phyloP scores from a whole-genome alignment of 2,329 filamentous ascomycete species.

The Saccharata proteae region DNA sequence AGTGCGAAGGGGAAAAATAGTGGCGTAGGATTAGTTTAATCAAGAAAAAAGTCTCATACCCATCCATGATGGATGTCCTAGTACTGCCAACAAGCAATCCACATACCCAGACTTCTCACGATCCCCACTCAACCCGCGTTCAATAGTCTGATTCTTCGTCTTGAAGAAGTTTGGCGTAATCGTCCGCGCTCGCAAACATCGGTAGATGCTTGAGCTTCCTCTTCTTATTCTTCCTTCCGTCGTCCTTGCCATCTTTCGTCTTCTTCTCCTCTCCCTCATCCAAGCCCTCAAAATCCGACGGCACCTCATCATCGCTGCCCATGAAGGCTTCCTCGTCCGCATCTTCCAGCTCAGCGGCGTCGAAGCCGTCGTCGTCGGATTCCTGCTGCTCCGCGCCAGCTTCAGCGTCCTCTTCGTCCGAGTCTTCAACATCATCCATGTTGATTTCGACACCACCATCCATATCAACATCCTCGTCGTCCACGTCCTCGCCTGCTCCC shows the following conservation, averaged over 20 bases:
- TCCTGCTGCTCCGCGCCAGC: conserved; percentile 26
- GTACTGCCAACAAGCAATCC: too few relatives aligned
- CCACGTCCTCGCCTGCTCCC: conserved; percentile 34
- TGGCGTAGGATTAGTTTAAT: too few relatives aligned
- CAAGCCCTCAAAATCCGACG: conserved; percentile 34
- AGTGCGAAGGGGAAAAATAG: too few relatives aligned
- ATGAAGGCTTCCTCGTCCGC: conserved; percentile 44
- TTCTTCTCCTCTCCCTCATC: conserved; percentile 22
- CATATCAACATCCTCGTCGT: conserved; percentile 36
- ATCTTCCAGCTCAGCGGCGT: conserved; percentile 25
- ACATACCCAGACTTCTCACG: too few relatives aligned
- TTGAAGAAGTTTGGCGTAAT: conserved; percentile 77
- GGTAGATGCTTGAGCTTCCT: conserved; percentile 82
- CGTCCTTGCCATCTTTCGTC: conserved; percentile 22
- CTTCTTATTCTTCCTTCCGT: conserved; percentile 46
- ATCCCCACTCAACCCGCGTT: too few relatives aligned
- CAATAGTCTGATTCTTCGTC: too few relatives aligned
- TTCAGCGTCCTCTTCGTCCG: conserved; percentile 15
- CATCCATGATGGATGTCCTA: too few relatives aligned
- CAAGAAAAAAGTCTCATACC: too few relatives aligned
- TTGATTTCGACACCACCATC: conserved; percentile 37
- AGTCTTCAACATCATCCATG: conserved; percentile 20
- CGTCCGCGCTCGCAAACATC: conserved; percentile 84
- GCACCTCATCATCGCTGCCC: conserved; percentile 43
- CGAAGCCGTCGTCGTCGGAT: conserved; percentile 22